Evolutionary conservation across 306 rosid species (phyloP), one percentile per base, ranked within the genome.

Genomic region (Glycine soja): DNA sequence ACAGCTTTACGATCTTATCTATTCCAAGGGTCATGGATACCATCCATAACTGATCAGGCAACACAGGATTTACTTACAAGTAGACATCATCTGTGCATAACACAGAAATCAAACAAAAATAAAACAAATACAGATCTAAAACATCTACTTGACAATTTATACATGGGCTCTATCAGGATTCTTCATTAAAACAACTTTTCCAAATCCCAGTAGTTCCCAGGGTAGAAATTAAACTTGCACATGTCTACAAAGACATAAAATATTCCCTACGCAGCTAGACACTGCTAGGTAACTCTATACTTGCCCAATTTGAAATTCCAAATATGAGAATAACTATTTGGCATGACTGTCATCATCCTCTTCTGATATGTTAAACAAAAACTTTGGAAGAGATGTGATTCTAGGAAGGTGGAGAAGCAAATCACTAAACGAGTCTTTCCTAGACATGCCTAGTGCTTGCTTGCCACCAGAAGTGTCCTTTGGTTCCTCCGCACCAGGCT

Each of bases 401-500:
- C 97, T 86, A 79, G 98, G 98, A 64, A 94, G 96, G 63, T 83
- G 91, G 70, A 87, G 87, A 80, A 94, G 86, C 84, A 94, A 67
- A 2, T 92, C 96, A 48, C 93, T 90, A 10, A 87, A 92, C 0
- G 97, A 94, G 74, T 92, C 98, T 76, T 87, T 94, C 87, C 98
- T 89, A 0, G 97, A 88, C 97, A 94, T 91, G 15, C 85, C 96
- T 4, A 80, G 67, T n/a, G 82, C 87, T 75, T 85, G 91, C 84
- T 79, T 91, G 70, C 86, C 84, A 30, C 80, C 70, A 71, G 80
- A 70, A 58, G 70, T 69, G 18, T 86, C 93, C 64, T 48, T 85
- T 0, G 8, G 40, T 15, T 89, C 89, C 69, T 89, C 95, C 50
- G 77, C 85, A 7, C 86, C 73, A 81, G 84, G 74, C 82, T 80